A percentile compares a stretch with the other conserved stretches of the same genome.
Evolutionary conservation across 495 filamentous ascomycete species (phyloP).

Genomic region (Trichocladium uniseriatum): DNA sequence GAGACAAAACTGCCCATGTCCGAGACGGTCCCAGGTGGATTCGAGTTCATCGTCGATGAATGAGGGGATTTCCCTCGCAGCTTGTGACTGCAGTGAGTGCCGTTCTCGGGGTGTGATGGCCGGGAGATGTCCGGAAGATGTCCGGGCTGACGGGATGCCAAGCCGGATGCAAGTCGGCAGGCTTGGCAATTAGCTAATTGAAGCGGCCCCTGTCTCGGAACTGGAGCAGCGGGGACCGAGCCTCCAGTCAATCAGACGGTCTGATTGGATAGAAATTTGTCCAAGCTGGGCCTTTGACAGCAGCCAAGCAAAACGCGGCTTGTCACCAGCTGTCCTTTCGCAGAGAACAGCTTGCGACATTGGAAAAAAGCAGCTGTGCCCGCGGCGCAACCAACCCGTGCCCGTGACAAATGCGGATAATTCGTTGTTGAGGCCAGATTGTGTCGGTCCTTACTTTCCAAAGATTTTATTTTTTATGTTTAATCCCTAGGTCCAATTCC

Average conservation of each 20-base stretch:
- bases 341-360: not conserved
- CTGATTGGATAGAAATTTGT: slow-evolving; percentile 11
- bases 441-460: not conserved
- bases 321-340: not conserved
- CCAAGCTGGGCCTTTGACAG: not conserved
- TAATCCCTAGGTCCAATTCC: not conserved
- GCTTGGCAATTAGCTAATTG: slow-evolving; percentile 12
- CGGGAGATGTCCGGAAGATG: not conserved
- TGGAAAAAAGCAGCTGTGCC: not conserved
- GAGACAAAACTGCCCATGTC: too few relatives aligned
- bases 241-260: not conserved
- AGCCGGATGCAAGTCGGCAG: not conserved
- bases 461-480: not conserved
- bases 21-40: too few relatives aligned
- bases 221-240: not conserved
- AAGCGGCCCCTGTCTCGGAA: not conserved
- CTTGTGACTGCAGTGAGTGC: too few relatives aligned
- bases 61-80: too few relatives aligned
- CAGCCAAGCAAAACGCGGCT: not conserved
- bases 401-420: not conserved
- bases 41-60: too few relatives aligned
- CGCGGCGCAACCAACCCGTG: not conserved
- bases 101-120: not conserved
- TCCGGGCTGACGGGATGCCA: not conserved
- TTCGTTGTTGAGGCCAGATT: slow-evolving; percentile 13